phyloP scores from a whole-genome alignment of 768 basidiomycete genomes.

The Holtermannia corniformis region DNA sequence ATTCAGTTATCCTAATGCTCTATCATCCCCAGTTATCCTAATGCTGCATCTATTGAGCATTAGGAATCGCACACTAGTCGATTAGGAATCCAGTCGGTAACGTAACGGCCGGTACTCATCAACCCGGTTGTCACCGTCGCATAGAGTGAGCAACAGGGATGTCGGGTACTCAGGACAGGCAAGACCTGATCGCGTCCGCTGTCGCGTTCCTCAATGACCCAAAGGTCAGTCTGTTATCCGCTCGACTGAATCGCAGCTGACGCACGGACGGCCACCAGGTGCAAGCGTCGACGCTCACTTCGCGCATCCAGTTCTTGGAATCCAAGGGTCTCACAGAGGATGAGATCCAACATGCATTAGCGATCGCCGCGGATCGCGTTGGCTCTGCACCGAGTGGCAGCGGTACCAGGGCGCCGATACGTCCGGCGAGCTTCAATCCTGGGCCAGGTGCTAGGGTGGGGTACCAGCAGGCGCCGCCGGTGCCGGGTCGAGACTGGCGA shows the following conservation, averaged over 20 bases:
- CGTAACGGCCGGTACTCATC: too few species aligned
- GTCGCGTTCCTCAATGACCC: constrained; percentile 77
- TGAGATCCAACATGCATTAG: too few species aligned
- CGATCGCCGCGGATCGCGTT: too few species aligned
- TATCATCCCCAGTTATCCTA: too few species aligned
- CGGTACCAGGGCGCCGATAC: constrained; percentile 44
- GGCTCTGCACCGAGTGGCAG: constrained; percentile 64
- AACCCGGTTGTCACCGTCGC: too few species aligned
- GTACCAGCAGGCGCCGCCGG: constrained; percentile 43
- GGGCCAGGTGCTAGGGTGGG: not conserved
- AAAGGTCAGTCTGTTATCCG: constrained; percentile 48
- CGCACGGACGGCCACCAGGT: constrained; percentile 47
- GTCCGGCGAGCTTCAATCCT: too few species aligned
- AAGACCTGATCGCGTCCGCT: constrained; percentile 69
- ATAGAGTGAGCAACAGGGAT: too few species aligned
- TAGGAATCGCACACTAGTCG: too few species aligned
- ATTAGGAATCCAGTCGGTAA: too few species aligned
- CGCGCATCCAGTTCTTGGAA: constrained; percentile 88
- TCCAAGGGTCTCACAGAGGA: constrained; percentile 73
- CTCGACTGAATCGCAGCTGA: not conserved
- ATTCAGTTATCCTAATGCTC: too few species aligned
- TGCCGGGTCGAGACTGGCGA: constrained; percentile 78
- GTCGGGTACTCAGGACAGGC: too few species aligned
- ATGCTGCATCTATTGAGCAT: too few species aligned
- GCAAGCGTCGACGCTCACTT: constrained; percentile 65